phyloP scores from a whole-genome alignment of 345 rosid species.

The Populus pruinosa region DNA sequence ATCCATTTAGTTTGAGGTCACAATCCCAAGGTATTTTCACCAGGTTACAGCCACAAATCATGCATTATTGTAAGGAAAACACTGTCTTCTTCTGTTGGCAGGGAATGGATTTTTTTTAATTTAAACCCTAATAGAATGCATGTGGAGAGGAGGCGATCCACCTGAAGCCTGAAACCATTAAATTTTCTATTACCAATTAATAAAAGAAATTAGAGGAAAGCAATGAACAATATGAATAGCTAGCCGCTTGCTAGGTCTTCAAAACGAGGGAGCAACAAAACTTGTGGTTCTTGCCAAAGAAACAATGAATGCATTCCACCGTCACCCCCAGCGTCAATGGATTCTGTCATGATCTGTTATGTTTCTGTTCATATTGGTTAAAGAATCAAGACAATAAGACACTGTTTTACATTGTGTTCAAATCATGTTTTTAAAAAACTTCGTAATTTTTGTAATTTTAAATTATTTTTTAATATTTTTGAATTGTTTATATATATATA shows the following conservation, averaged over 20 bases:
- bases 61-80: not conserved
- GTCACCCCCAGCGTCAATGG: not conserved
- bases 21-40: not conserved
- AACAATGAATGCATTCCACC: constrained; percentile 11
- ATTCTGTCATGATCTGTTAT: not conserved
- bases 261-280: not conserved
- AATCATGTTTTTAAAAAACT: too few species aligned
- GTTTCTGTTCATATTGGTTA: not conserved
- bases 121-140: too few species aligned
- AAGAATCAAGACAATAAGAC: not conserved
- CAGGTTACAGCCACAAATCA: not conserved
- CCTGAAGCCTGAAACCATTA: too few species aligned
- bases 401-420: too few species aligned
- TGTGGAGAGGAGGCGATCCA: too few species aligned
- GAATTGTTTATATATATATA: too few species aligned
- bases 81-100: not conserved
- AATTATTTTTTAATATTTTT: too few species aligned
- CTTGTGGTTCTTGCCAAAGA: constrained; percentile 13
- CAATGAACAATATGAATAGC: not conserved
- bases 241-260: too few species aligned
- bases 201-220: not conserved
- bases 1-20: not conserved
- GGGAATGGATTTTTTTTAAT: not conserved
- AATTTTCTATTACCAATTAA: too few species aligned
- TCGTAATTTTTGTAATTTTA: too few species aligned